Evolutionary conservation across 345 rosid genomes (phyloP), one percentile per base, ranked within the genome.

Genomic region (Salix suchowensis): DNA sequence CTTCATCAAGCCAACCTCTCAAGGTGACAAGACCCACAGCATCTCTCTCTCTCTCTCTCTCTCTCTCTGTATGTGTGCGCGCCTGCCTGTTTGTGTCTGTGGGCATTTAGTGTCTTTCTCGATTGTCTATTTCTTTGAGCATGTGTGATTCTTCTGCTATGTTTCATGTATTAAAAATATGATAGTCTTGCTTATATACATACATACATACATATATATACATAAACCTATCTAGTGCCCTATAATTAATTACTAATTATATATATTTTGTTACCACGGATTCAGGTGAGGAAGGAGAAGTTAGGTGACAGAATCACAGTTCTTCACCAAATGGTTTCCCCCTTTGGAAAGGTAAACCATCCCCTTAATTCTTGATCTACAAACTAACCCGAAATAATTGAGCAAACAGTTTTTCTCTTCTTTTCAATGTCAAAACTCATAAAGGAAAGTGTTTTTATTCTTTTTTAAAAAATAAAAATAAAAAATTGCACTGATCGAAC

Each of bases 291-390:
- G 88, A 95, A 91, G 89, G 97, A 93, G 87, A 93, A 91, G 77
- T 68, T 91, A 78, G 97, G 97, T 65, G 97, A 93, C 71, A 83
- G 97, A 82, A 90, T 91, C 64, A 91, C 94, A 78, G 88, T 97
- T 37, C 95, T 94, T 82, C 98, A 94, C 88, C 97, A 95, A 83
- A 88, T 95, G 30, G 98, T 93, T 84, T 95, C 98, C 79, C 98
- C 97, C 68, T 93, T 95, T 86, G 97, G 98, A 69, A 94, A 94
- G 97, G 98, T 92, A 82, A 72, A 46, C 9, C 60, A 7, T 4
- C 39, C 30, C 13, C 67, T 39, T 32, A 32, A 32, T 32, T 48
- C 62, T 65, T 64, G 54, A 48, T 71, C 48, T 9, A 30, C 24
- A 61, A 42, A 70, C 32, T 55, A 24, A 62, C n/a, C 65, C 18